These are phyloP conservation scores for Fusarium hostae DNA, from an alignment of 2,329 filamentous ascomycete genomes.

Conservation along the genomic window DNA sequence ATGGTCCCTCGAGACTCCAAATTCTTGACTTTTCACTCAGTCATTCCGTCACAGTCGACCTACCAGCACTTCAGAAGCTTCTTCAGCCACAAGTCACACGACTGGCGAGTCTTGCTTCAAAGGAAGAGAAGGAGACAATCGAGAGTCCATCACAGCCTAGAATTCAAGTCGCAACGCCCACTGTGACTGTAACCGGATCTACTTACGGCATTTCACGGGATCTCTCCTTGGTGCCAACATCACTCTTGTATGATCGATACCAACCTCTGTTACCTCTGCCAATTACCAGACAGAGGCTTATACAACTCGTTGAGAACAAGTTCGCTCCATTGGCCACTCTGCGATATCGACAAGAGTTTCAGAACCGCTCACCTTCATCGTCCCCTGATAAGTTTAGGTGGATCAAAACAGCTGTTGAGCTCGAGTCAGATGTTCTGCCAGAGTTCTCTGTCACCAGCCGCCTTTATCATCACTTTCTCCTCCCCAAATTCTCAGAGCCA, in stretches of 20 bases:
- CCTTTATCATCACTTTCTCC: constrained; percentile 48
- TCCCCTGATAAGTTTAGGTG: constrained; percentile 34
- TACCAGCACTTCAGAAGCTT: constrained; percentile 48
- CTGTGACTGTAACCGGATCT: constrained; percentile 53
- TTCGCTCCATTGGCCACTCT: constrained; percentile 53
- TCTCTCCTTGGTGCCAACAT: constrained; percentile 45
- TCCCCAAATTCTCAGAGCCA: constrained; percentile 46
- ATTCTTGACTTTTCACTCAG: constrained; percentile 55
- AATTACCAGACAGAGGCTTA: constrained; percentile 50
- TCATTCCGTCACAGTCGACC: constrained; percentile 51
- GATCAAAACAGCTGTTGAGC: constrained; percentile 41
- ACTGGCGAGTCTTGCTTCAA: constrained; percentile 37
- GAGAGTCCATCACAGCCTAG: constrained; percentile 19
- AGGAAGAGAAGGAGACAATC: constrained; percentile 22
- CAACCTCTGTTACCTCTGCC: constrained; percentile 53
- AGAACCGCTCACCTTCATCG: constrained; percentile 29
- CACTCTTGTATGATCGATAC: constrained; percentile 52
- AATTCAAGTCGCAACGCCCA: constrained; percentile 45
- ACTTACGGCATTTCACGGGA: constrained; percentile 52
- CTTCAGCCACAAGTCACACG: constrained; percentile 42
- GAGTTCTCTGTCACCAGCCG: constrained; percentile 51
- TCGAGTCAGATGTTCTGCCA: constrained; percentile 52
- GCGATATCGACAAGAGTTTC: constrained; percentile 55
- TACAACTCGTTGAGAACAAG: constrained; percentile 52
- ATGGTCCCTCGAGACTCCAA: constrained; percentile 21